Conservation (phyloP, 768 basidiomycete genomes). For the Daedaleopsis sinensis region DNA sequence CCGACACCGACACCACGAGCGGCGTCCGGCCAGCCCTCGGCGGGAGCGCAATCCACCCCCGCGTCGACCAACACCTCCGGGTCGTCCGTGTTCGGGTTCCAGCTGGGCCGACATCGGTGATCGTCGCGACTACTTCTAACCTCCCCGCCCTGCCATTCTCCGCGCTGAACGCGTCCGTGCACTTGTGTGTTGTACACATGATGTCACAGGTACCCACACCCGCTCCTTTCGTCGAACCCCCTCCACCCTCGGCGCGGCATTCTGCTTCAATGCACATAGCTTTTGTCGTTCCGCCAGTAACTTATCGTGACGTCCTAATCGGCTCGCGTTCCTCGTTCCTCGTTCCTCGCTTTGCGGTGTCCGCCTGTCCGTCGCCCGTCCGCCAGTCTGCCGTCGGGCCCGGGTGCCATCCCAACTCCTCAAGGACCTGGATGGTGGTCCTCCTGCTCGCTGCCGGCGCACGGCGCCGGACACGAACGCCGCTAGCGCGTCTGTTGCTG, state of each 20-base stretch:
- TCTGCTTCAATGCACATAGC: conserved; percentile 19
- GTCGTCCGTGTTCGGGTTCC: conserved; percentile 19
- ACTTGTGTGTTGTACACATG: background rate
- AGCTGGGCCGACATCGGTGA: conserved; percentile 17
- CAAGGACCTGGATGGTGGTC: too few species aligned
- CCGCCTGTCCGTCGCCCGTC: background rate
- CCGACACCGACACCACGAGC: background rate
- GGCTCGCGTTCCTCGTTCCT: conserved; percentile 16
- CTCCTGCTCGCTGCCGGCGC: too few species aligned
- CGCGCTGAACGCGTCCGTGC: background rate
- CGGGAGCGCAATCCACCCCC: background rate
- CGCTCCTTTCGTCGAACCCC: background rate
- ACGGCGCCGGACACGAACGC: too few species aligned
- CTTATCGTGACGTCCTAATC: conserved; percentile 22
- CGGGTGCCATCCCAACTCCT: too few species aligned
- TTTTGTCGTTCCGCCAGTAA: conserved; percentile 15
- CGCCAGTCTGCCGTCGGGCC: too few species aligned
- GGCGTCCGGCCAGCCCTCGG: background rate
- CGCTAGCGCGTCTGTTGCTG: background rate
- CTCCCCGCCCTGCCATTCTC: background rate
- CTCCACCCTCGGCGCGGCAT: conserved; percentile 7
- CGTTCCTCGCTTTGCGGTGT: background rate
- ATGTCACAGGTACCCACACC: conserved; percentile 9
- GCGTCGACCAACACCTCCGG: background rate
- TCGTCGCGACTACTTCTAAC: background rate